Conservation (phyloP, 495 filamentous ascomycete species). For the Lasiosphaeria miniovina region DNA sequence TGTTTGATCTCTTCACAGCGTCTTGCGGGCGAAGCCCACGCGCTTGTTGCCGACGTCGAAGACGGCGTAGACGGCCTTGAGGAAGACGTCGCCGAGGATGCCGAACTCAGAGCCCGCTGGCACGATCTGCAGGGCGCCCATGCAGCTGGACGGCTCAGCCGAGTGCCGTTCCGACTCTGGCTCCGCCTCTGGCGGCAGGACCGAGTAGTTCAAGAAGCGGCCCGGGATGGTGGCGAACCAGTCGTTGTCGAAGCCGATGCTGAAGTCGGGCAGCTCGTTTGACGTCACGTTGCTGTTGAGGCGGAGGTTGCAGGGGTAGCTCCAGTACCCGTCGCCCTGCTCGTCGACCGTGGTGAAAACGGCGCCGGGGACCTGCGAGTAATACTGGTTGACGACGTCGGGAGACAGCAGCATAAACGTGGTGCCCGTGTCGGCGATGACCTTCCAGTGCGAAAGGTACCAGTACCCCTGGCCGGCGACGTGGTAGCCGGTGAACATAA, state of each 20-base stretch:
- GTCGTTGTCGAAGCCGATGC: conserved; percentile 50
- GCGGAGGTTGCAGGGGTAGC: conserved; percentile 50
- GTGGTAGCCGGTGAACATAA: conserved; percentile 54
- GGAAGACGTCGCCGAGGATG: conserved; percentile 69
- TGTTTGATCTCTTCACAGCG: conserved; percentile 9
- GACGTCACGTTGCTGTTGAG: background rate
- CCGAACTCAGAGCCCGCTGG: conserved; percentile 50
- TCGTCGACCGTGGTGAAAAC: conserved; percentile 35
- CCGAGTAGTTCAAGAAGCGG: conserved; percentile 62
- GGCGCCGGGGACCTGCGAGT: conserved; percentile 59
- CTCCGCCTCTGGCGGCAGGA: conserved; percentile 24
- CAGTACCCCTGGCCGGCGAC: conserved; percentile 50
- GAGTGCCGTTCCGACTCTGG: conserved; percentile 12
- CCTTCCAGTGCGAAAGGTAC: conserved; percentile 39
- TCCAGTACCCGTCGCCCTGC: conserved; percentile 54
- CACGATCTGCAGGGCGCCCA: conserved; percentile 69
- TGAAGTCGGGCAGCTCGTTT: conserved; percentile 54
- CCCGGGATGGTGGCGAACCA: conserved; percentile 63
- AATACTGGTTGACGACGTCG: conserved; percentile 59
- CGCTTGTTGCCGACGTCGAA: conserved; percentile 66
- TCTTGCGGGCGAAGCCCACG: conserved; percentile 63
- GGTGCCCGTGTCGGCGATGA: conserved; percentile 75
- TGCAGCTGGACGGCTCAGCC: conserved; percentile 48
- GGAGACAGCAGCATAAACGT: conserved; percentile 66
- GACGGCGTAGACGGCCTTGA: conserved; percentile 71